A percentile compares a stretch with the other conserved stretches of the same genome.
These are phyloP conservation scores for Solanum rostratum DNA, from an alignment of 257 asterid species.

Conservation along the genomic window DNA sequence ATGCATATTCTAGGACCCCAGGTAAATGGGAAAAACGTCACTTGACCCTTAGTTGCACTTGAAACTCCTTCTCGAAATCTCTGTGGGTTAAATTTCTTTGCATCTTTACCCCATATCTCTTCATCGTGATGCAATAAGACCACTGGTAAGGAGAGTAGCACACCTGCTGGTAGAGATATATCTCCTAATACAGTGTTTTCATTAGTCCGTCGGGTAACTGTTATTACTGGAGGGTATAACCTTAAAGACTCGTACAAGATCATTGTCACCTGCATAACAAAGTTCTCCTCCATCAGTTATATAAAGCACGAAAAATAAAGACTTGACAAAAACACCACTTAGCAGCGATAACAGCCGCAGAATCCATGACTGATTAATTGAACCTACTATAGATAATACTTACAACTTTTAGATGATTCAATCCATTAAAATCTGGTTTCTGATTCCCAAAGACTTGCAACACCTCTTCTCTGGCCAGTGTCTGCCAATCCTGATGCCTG, in stretches of 20 bases:
- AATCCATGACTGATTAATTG: too few relatives aligned
- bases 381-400: neutral
- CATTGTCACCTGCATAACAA: neutral
- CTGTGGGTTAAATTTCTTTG: neutral
- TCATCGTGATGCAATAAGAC: neutral
- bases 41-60: neutral
- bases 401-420: constrained; percentile 23
- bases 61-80: neutral
- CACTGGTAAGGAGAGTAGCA: neutral
- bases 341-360: too few relatives aligned
- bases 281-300: neutral
- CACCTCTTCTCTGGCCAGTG: constrained; percentile 24
- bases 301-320: neutral
- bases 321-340: too few relatives aligned
- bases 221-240: neutral
- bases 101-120: neutral
- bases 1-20: constrained; percentile 28
- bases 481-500: constrained; percentile 21
- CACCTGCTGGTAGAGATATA: neutral
- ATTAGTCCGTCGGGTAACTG: neutral
- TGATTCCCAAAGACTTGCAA: constrained; percentile 15
- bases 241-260: neutral
- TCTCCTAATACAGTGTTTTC: neutral
- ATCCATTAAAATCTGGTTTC: constrained; percentile 13
- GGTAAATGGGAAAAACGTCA: constrained; percentile 16